Conservation (phyloP, 768 basidiomycete species). For the Plicaturopsis crispa region DNA sequence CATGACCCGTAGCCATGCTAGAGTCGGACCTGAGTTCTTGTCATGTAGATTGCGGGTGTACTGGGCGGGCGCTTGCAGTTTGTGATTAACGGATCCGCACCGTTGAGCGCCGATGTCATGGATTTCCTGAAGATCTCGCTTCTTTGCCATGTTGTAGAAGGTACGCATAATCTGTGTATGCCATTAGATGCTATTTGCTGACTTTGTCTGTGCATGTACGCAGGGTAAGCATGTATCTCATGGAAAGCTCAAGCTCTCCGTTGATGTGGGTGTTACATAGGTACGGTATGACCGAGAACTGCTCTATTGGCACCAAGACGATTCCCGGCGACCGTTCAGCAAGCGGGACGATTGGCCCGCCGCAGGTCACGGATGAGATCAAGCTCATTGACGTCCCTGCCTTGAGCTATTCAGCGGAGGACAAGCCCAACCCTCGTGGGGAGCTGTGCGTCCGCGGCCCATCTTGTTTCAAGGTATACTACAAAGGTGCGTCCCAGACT, state of each 20-base stretch:
- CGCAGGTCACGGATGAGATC: constrained; percentile 65
- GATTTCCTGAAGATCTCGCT: constrained; percentile 87
- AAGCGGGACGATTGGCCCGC: constrained; percentile 79
- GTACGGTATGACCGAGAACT: constrained; percentile 89
- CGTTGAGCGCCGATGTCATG: constrained; percentile 77
- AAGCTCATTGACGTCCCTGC: constrained; percentile 87
- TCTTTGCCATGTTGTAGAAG: constrained; percentile 70
- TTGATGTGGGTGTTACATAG: too few relatives aligned
- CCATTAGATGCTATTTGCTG: neutral
- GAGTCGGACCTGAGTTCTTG: too few relatives aligned
- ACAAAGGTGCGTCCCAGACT: constrained; percentile 69
- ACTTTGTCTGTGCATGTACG: constrained; percentile 4
- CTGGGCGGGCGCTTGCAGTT: constrained; percentile 72
- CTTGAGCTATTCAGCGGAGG: constrained; percentile 83
- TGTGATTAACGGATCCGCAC: constrained; percentile 80
- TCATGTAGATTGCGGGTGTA: constrained; percentile 73
- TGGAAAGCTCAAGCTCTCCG: too few relatives aligned
- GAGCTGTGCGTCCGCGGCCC: constrained; percentile 72
- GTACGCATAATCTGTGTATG: too few relatives aligned
- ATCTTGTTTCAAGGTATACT: constrained; percentile 61
- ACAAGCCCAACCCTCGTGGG: constrained; percentile 86
- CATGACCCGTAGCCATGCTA: neutral
- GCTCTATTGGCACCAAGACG: constrained; percentile 50
- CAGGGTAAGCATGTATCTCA: constrained; percentile 47
- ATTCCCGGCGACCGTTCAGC: constrained; percentile 52